A percentile compares a stretch with the other conserved stretches of the same genome.
These are phyloP conservation scores for Phytopythium boreale DNA, from an alignment of 352 stramenopile species.

Conservation along the genomic window DNA sequence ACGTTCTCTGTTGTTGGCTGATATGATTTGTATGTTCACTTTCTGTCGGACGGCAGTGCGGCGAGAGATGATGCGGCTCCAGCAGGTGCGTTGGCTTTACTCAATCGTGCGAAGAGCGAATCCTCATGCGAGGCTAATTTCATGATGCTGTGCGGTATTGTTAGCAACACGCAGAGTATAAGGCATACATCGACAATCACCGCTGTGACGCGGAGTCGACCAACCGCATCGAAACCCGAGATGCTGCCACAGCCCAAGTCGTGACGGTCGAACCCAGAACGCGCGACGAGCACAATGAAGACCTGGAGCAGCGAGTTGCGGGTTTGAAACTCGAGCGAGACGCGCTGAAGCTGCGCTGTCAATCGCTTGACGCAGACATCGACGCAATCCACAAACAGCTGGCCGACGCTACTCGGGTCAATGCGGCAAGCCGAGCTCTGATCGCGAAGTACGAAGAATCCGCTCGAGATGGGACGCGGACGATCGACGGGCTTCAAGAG, in stretches of 20 bases:
- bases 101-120: too few relatives aligned
- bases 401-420: slow-evolving; percentile 1
- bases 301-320: not conserved
- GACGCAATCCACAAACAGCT: slow-evolving; percentile 6
- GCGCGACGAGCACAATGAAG: not conserved
- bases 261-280: not conserved
- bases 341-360: slow-evolving; percentile 9
- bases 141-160: not conserved
- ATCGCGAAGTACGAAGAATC: slow-evolving; percentile 35
- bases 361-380: slow-evolving; percentile 13
- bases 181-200: not conserved
- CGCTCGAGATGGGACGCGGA: slow-evolving; percentile 29
- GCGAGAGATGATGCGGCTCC: not conserved
- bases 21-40: slow-evolving; percentile 2
- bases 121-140: not conserved
- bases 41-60: slow-evolving; percentile 2
- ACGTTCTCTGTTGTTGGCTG: not conserved
- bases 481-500: slow-evolving; percentile 37
- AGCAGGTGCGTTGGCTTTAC: not conserved
- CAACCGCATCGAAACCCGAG: not conserved
- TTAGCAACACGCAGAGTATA: slow-evolving; percentile 3
- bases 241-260: not conserved
- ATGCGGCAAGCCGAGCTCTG: slow-evolving; percentile 9
- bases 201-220: not conserved
- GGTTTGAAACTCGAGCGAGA: slow-evolving; percentile 6